Base-by-base conservation (phyloP, 345 rosid species). In the Euphorbia pulcherrima region DNA sequence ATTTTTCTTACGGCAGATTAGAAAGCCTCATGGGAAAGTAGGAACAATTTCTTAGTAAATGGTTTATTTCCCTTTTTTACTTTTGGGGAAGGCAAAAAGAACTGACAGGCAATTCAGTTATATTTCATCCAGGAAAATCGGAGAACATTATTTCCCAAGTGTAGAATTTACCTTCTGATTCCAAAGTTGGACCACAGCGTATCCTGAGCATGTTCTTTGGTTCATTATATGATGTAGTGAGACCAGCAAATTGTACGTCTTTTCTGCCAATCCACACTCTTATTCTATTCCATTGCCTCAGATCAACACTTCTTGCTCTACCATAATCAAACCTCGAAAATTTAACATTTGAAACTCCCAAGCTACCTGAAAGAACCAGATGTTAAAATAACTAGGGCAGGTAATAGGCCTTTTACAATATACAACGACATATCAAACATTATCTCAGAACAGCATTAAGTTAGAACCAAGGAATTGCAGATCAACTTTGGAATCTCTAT, bases 321-420 rank as follows among this genome's bases (percentile, higher is more conserved):
- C 72, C 52, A 63, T 71, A 68, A 50, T 63, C 72, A 41, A 67
- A 40, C 35, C 61, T 69, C 0, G 60, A 47, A 28, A 74, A 60
- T 57, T 70, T 80, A 53, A 77, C 14, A 65, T 75, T 74, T 50
- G 82, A 75, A 61, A 69, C 68, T 68, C 82, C 82, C 53, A 84
- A 70, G 70, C 79, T 75, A 72, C 83, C 86, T 80, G 83, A 47
- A 74, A 51, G 56, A 47, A 53, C 46, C 57, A 60, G 39, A 68
- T 8, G 40, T 5, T n/a, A 30, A 6, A 16, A 37, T 1, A 8
- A 52, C 11, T 17, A 62, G 35, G 46, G 60, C 39, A 56, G 9
- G 16, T 14, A 63, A 16, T 48, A 55, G 37, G 50, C 46, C 11
- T 33, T 57, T 37, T 52, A 28, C 16, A 39, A 33, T 23, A 37